Percentiles rank a stretch among this genome's conserved stretches.
Evolutionary conservation across 805 yeast species (phyloP).

Genomic region (Wickerhamiella azyma): DNA sequence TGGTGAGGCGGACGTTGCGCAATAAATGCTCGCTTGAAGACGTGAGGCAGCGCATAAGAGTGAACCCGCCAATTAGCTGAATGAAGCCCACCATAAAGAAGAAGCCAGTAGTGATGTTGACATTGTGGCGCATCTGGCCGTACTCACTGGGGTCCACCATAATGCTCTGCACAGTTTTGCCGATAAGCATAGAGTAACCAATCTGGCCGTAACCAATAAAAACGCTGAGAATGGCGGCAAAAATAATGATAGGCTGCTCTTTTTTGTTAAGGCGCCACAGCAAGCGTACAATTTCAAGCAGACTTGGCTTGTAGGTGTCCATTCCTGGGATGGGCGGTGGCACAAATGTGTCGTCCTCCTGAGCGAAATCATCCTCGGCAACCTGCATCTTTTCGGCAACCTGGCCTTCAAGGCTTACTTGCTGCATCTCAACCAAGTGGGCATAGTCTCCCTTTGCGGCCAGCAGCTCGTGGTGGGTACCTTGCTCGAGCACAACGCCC

Average conservation of each 20-base stretch:
- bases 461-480: slow-evolving; percentile 25
- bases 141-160: slow-evolving; percentile 10
- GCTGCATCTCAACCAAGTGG: slow-evolving; percentile 21
- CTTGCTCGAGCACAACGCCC: slow-evolving; percentile 34
- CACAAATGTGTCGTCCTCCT: background rate
- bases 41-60: slow-evolving; percentile 9
- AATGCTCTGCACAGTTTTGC: slow-evolving; percentile 15
- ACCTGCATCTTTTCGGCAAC: background rate
- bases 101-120: slow-evolving; percentile 12
- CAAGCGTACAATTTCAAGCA: slow-evolving; percentile 4
- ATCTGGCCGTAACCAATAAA: slow-evolving; percentile 18
- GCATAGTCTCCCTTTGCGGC: slow-evolving; percentile 17
- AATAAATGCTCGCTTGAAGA: slow-evolving; percentile 17
- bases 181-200: slow-evolving; percentile 18
- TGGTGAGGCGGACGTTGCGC: slow-evolving; percentile 15
- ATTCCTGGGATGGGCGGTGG: background rate
- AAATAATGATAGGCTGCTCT: slow-evolving; percentile 10
- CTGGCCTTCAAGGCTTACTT: background rate
- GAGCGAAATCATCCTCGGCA: slow-evolving; percentile 3
- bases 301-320: background rate
- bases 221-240: slow-evolving; percentile 15
- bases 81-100: slow-evolving; percentile 10
- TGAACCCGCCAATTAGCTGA: slow-evolving; percentile 3
- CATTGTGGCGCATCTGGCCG: slow-evolving; percentile 14
- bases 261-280: slow-evolving; percentile 13